Base-by-base conservation (phyloP, 176 grass and related monocot genomes). In the Secale cereale region DNA sequence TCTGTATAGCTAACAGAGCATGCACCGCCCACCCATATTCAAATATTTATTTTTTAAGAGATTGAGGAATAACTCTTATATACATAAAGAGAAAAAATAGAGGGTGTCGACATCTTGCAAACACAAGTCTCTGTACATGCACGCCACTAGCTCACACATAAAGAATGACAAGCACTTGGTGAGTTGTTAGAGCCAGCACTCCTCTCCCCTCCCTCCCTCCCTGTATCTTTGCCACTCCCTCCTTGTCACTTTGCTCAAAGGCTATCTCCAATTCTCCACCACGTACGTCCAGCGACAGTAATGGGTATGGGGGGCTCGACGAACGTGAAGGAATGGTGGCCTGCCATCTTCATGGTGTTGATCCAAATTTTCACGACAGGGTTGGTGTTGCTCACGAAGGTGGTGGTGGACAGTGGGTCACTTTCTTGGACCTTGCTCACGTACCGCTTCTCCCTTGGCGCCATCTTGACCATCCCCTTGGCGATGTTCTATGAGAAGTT, bases 401-500 rank as follows among this genome's bases (percentile, higher is more conserved):
- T 87, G 22, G 79, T 87, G 30, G 60, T 81, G 16, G 85, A 81
- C 19, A 32, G 36, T 1, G 78, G 78, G 13, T 60, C 81, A 64
- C 68, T 56, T 7, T 62, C 66, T 14, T 76, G 79, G 33, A 59
- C 79, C 20, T 33, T 82, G 8, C 28, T 68, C 48, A 43, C 79
- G 25, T 87, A 82, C 26, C 86, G 86, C 30, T 87, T 68, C 27
- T 59, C 82, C 48, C 7, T 82, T 30, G 71, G 62, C 10, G 71
- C 72, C 79, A 69, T 68, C 46, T 68, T 77, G 62, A 48, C 66
- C 50, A 1, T 77, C 33, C 79, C 79, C 14, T 60, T 70, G 8
- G 79, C 72, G 40, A 6, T 82, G 46, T 20, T 78, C 9, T 82
- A 77, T 70, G 72, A 87, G 50, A 82, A 82, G 79, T 82, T 78